Percentiles rank a stretch among this genome's conserved stretches.
Evolutionary conservation across 306 rosid species (phyloP).

Genomic region (Trifolium fragiferum): DNA sequence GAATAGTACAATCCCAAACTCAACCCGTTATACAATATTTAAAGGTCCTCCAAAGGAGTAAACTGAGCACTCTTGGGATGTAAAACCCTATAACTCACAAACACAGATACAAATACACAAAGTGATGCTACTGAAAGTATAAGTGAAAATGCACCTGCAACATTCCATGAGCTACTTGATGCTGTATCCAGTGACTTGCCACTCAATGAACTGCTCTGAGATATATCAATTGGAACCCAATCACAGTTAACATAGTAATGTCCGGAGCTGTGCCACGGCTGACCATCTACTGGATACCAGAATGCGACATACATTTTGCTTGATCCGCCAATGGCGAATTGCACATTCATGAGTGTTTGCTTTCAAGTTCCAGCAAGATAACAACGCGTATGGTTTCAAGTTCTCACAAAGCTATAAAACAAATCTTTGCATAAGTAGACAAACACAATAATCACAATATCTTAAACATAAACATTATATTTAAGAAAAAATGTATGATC

Average conservation of each 20-base stretch:
- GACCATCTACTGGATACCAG: conserved; percentile 84
- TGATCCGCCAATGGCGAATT: conserved; percentile 75
- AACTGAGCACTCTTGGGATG: conserved; percentile 53
- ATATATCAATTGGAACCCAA: conserved; percentile 88
- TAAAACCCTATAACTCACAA: conserved; percentile 68
- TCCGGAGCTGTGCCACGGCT: conserved; percentile 92
- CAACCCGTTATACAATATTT: conserved; percentile 46
- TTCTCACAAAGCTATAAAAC: conserved; percentile 20
- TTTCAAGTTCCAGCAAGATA: too few relatives aligned
- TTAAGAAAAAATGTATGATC: conserved; percentile 3
- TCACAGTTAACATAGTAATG: conserved; percentile 86
- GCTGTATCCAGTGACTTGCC: too few relatives aligned
- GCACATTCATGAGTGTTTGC: conserved; percentile 43
- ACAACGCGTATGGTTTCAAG: conserved; percentile 18
- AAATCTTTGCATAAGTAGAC: conserved; percentile 1
- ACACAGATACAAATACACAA: conserved; percentile 72
- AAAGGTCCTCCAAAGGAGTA: conserved; percentile 74
- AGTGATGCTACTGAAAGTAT: conserved; percentile 83
- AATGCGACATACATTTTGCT: conserved; percentile 90
- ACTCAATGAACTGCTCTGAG: too few relatives aligned
- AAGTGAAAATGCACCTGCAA: conserved; percentile 76
- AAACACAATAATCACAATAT: conserved; percentile 7
- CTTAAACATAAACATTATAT: conserved; percentile 33
- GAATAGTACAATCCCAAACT: conserved; percentile 53
- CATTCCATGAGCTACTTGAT: too few relatives aligned